Evolutionary conservation across 768 basidiomycete species (phyloP), one percentile per base, ranked within the genome.

Genomic region (Suillus paluster): DNA sequence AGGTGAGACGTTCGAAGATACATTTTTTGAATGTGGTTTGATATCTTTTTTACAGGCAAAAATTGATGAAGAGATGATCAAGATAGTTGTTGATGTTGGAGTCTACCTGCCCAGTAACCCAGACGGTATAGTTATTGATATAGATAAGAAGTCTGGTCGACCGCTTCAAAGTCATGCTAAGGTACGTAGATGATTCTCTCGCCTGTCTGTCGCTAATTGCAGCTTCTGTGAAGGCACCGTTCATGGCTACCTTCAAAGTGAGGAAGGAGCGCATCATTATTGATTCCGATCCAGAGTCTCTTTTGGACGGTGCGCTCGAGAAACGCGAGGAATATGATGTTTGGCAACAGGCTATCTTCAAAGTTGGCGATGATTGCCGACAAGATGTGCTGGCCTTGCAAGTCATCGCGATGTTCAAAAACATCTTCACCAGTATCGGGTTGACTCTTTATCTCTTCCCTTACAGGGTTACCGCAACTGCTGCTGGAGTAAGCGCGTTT

Each of bases 241-340:
- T 99, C 80, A 99, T 99, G 97, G 97, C 97, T 1, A 98, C 97
- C 1, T 99, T 99, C 83, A 97, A n/a, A 81, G 97, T 99, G 25
- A 86, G 92, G 60, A 97, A 98, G 73, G 90, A 95, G 64, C 82
- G 85, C 6, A 71, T 89, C 25, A 84, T 87, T 23, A 76, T 94
- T 23, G 79, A 87, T 63, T 82, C 83, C 12, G 84, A 95, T 70
- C 87, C 92, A 0, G 91, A 95, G 62, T 87, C 88, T 19, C 78
- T 95, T 30, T 73, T 94, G 56, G 84, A 89, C 30, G 85, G 81
- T n/a, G 81, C 77, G 15, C 72, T 80, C 34, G 86, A 88, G 69
- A 87, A 77, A 48, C 83, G 75, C 33, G 80, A 81, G 49, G 83
- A 89, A 67, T 93, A 91, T 70, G 95, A 98, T 64, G 89, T 96